Percentiles rank a stretch among this genome's conserved stretches.
Conservation (phyloP, 2,329 filamentous ascomycete species). For the Epichloe sylvatica region DNA sequence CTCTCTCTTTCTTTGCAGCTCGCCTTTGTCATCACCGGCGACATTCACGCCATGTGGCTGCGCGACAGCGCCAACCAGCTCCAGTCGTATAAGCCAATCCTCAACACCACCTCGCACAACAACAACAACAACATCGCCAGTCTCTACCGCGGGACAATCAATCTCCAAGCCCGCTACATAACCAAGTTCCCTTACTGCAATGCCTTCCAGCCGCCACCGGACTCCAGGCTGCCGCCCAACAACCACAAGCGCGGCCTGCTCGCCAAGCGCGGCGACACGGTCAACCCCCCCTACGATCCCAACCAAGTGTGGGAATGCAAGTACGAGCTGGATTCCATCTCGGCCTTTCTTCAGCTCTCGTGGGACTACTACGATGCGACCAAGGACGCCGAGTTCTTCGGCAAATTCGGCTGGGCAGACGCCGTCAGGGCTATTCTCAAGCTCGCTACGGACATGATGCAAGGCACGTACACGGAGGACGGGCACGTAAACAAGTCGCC, state of each 20-base stretch:
- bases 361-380: constrained; percentile 69
- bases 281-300: constrained; percentile 51
- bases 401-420: constrained; percentile 55
- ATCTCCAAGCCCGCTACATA: constrained; percentile 61
- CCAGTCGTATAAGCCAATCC: constrained; percentile 55
- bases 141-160: constrained; percentile 61
- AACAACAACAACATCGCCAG: constrained; percentile 36
- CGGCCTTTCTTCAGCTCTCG: constrained; percentile 69
- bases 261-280: constrained; percentile 31
- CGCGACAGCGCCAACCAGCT: constrained; percentile 75
- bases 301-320: constrained; percentile 84
- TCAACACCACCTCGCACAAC: constrained; percentile 36
- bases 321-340: constrained; percentile 84
- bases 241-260: constrained; percentile 10
- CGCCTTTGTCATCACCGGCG: constrained; percentile 70
- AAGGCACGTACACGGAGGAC: constrained; percentile 56
- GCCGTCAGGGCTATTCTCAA: constrained; percentile 57
- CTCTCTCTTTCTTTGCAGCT: constrained; percentile 28
- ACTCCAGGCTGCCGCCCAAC: constrained; percentile 32
- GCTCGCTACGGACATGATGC: constrained; percentile 55
- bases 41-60: constrained; percentile 89
- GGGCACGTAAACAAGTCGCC: constrained; percentile 40
- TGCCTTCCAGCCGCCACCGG: constrained; percentile 77
- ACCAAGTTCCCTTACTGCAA: constrained; percentile 72
- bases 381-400: constrained; percentile 57